Evolutionary conservation across 306 rosid species (phyloP).

Genomic region (Malus asiatica): DNA sequence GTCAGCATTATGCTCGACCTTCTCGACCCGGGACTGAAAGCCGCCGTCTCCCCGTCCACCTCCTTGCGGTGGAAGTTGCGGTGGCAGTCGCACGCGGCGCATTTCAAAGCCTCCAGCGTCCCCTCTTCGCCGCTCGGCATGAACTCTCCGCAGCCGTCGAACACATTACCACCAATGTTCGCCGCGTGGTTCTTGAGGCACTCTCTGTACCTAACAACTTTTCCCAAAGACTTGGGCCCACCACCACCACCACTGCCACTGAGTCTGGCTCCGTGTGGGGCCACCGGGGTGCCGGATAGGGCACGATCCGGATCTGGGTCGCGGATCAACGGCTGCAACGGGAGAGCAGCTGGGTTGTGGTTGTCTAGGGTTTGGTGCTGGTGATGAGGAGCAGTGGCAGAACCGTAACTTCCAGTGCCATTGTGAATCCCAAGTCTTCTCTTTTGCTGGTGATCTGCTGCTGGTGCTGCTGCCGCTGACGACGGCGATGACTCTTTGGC

Average conservation of each 20-base stretch:
- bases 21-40: slow-evolving; percentile 25
- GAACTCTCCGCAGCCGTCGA: slow-evolving; percentile 55
- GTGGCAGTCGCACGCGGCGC: slow-evolving; percentile 51
- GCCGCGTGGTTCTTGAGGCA: slow-evolving; percentile 57
- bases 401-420: slow-evolving; percentile 13
- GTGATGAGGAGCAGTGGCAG: not conserved
- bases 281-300: not conserved
- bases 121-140: slow-evolving; percentile 53
- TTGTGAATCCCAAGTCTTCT: slow-evolving; percentile 15
- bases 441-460: not conserved
- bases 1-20: slow-evolving; percentile 24
- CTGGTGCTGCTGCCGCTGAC: not conserved
- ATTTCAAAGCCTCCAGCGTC: slow-evolving; percentile 40
- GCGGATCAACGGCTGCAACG: slow-evolving; percentile 2
- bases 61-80: slow-evolving; percentile 50
- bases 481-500: slow-evolving; percentile 8
- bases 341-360: not conserved
- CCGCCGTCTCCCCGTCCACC: slow-evolving; percentile 35
- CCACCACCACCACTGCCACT: not conserved
- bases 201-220: slow-evolving; percentile 26
- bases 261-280: not conserved
- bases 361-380: slow-evolving; percentile 28
- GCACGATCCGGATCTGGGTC: slow-evolving; percentile 25
- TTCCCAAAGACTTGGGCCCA: slow-evolving; percentile 8
- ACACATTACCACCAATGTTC: slow-evolving; percentile 38